Evolutionary conservation across 73 alveolate species (phyloP).

Genomic region (Loxodes magnus): DNA sequence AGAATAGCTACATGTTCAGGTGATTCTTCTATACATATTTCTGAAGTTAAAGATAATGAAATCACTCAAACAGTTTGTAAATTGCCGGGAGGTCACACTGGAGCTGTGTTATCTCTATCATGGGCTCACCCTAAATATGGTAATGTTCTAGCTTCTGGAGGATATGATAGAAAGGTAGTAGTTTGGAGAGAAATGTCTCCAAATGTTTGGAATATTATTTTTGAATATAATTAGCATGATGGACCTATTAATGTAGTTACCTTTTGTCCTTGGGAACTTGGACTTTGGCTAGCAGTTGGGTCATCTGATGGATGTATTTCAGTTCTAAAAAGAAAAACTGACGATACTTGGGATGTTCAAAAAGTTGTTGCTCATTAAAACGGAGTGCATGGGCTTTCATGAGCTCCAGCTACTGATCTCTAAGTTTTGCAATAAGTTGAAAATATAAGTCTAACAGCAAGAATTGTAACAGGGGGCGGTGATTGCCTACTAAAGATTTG

Average conservation of each 20-base stretch:
- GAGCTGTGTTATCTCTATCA: conserved; percentile 31
- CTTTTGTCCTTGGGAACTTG: conserved; percentile 71
- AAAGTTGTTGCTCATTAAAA: conserved; percentile 25
- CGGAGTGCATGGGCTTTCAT: conserved; percentile 16
- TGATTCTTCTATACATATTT: conserved; percentile 30
- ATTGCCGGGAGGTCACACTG: conserved; percentile 30
- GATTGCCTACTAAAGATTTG: conserved; percentile 84
- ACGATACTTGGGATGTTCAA: conserved; percentile 19
- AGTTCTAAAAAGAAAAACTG: conserved; percentile 32
- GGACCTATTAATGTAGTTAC: conserved; percentile 33
- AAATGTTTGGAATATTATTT: conserved; percentile 6
- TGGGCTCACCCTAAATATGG: conserved; percentile 68
- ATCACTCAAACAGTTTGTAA: not conserved
- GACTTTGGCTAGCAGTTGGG: conserved; percentile 56
- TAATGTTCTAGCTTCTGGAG: conserved; percentile 45
- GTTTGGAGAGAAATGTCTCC: conserved; percentile 18
- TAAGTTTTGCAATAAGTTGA: conserved; percentile 13
- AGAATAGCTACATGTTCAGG: conserved; percentile 39
- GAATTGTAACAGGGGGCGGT: conserved; percentile 79
- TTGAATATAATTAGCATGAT: conserved; percentile 2
- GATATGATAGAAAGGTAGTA: conserved; percentile 45
- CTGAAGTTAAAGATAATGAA: conserved; percentile 12
- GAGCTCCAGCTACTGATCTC: conserved; percentile 38
- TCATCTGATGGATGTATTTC: conserved; percentile 52
- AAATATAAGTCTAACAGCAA: conserved; percentile 1